Evolutionary conservation across 768 basidiomycete species (phyloP), one percentile per base, ranked within the genome.

Genomic region (Leccinum sublutescens): DNA sequence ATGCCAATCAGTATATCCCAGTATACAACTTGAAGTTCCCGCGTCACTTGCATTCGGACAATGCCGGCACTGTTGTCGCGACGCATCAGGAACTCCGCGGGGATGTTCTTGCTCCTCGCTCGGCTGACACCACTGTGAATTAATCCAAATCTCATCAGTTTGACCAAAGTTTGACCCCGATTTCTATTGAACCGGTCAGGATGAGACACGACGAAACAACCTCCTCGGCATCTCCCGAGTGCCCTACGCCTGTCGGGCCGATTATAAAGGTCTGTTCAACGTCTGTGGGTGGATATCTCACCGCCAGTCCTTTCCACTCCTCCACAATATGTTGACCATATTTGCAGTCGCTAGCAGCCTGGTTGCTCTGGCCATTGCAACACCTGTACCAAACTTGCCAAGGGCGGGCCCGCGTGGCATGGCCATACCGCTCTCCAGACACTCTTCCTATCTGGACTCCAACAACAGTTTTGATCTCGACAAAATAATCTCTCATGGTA

Each of bases 171-270:
- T 27, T 27, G 27, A 27, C 27, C 23, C 23, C 23, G 23, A 27
- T 27, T 27, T 27, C 27, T 27, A 27, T 11, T 33, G 31, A 33
- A 33, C 4, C 31, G 31, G 31, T 33, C 31, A 31, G 31, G 31
- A 33, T 33, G 31, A 33, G 11, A 33, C 11, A 4, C 31, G 31
- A 33, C 31, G 11, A 33, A 12, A 33, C 31, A 12, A 33, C 31
- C 11, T 33, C 31, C 31, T 33, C 1, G 31, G 31, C 11, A 33
- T 12, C 31, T 33, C 5, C 78, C 80, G 0, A 58, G 15, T 7
- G 14, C 12, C 7, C 5, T 17, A 15, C 12, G 15, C 6, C 38
- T 38, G 15, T 38, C 15, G 15, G 15, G 17, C 17, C 7, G 38
- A 17, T 17, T 7, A 40, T 40, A 17, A 40, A 40, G 38, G 38